Base-by-base conservation (phyloP, 768 basidiomycete genomes). In the Omphalotus guepiniiformis region DNA sequence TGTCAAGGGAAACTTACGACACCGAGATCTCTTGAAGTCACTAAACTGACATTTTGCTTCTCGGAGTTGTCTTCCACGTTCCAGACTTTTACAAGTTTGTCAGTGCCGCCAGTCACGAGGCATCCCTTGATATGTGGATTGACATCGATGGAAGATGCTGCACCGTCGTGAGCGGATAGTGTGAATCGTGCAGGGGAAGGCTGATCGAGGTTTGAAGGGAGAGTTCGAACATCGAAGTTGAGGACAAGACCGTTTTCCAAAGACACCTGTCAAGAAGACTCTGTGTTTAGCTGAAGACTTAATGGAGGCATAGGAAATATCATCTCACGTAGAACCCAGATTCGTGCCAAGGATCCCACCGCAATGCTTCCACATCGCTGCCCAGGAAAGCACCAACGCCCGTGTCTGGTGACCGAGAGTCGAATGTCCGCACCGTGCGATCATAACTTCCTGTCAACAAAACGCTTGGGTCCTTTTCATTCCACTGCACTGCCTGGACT, bases 401-500 rank as follows among this genome's bases (percentile, higher is more conserved):
- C 2, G 80, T 72, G 37, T 82, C 83, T 0, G 89, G 88, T 1
- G 93, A 80, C 41, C 95, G 73, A 13, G 89, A 85, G 65, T 99
- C 96, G 64, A 96, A 97, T 22, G 89, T 87, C 50, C 91, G 75
- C n/a, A 98, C 92, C 0, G 90, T 94, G 29, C 93, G 82, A 68
- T 97, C 96, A 60, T 91, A 97, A 50, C 91, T 88, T 18, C 95
- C 96, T 8, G 91, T 94, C 47, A 99, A 70, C 29, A 99, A 70
- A 22, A 96, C 91, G 7, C 85, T 88, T 16, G 94, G 89, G 53
- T 96, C 87, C 45, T 76, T 75, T 26, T 81, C 76, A 63, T 96
- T 96, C 96, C 96, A 99, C 58, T 93, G 87, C 6, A 99, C 92
- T 2, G 89, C 83, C 67, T 97, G 94, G 19, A 99, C 90, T 70